Evolutionary conservation across 805 yeast species (phyloP), one percentile per base, ranked within the genome.

Genomic region (Candida sanyiensis): DNA sequence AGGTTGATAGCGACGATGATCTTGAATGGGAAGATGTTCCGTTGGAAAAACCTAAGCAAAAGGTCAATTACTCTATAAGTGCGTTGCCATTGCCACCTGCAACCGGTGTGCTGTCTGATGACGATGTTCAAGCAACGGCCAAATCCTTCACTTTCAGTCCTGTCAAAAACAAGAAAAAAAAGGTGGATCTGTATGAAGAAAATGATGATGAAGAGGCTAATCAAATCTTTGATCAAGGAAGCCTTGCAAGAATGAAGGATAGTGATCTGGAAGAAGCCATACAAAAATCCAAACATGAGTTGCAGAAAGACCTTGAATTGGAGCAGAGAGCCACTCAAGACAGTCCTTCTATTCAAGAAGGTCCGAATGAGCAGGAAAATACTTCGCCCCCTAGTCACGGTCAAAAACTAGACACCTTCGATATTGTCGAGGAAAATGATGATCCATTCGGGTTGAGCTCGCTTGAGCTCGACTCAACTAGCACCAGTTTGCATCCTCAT

Each of bases 21-120:
- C 62, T 69, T 20, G 88, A 79, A 29, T 80, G 84, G 80, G 89
- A 83, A 50, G 94, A 84, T 46, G 83, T 83, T 5, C 70, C 69
- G 10, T 40, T 71, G 7, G 57, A 60, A 7, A 56, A 60, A 22
- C 42, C 51, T 1, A 49, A 50, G 27, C 44, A 48, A 9, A 49
- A 52, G 30, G 60, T 58, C 35, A 66, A 66, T 46, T 66, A 59
- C 33, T 69, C 79, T 3, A 54, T 72, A 8, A 63, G 63, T 33
- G 60, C 70, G 2, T 53, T 67, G 17, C 59, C 67, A n/a, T 48
- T 67, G 30, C 66, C 71, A 4, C 61, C 50, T 3, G 51, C 46
- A 28, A 16, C 49, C 19, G 21, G 43, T 15, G 27, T 26, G 6
- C 47, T 47, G 5, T 37, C 22, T 11, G 35, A 35, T 25, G 33